Base-by-base conservation (phyloP, 139 green algal species). In the Trebouxia sp. region DNA sequence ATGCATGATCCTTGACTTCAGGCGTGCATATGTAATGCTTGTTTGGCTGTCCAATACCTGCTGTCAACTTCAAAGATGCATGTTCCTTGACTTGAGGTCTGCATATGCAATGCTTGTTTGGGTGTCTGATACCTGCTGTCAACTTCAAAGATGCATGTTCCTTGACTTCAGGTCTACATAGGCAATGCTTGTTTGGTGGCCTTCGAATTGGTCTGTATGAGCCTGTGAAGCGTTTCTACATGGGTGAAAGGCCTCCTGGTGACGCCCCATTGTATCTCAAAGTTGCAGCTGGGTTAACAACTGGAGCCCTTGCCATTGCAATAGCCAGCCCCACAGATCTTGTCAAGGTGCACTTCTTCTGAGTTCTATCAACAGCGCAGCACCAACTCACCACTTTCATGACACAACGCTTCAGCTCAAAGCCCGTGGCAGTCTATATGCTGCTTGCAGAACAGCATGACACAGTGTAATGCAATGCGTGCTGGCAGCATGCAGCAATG, bases 201-300 rank as follows among this genome's bases (percentile, higher is more conserved):
- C 91, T 99, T 10, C 88, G 97, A 32, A 99, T 99, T 41, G 97
- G 97, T 28, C 67, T 99, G 48, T 99, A 99, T 66, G 97, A 99
- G 66, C 97, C 97, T 38, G 94, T 98, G 56, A 97, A 97, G 83
- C 69, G 86, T 9, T 65, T 95, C 9, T 94, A 92, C 85, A 87
- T 98, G 69, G 94, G 94, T 75, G 94, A 95, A 37, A 87, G 95
- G 80, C 83, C 92, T 48, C 80, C 86, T 41, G 95, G 91, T 12
- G 94, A 97, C 37, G 88, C 91, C 2, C 91, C 91, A 0, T 82
- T 99, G 58, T 84, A 91, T 70, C 83, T 94, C 32, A 99, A 99
- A 82, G 96, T 99, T 56, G 93, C 93, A 5, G 93, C 96, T 11
- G 96, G 93, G 15, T 83, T 99, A 6, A 95, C 94, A 5, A 99